Base-by-base conservation (phyloP, 805 yeast genomes). In the Metschnikowia continentalis region DNA sequence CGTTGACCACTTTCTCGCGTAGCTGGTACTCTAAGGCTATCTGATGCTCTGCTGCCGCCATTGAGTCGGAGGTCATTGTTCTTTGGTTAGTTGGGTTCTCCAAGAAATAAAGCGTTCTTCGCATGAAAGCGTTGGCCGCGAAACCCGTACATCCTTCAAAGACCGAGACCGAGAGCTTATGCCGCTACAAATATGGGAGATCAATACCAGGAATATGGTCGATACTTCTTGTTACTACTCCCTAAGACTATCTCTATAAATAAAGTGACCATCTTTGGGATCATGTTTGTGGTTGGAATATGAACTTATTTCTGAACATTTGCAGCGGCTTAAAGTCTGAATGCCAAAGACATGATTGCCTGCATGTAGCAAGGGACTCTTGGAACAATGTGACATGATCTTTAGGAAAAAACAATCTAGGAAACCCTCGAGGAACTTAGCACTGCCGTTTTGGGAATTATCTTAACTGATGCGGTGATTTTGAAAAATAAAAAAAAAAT, bases 1-100 rank as follows among this genome's bases (percentile, higher is more conserved):
- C 95, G 60, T 87, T 87, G 54, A 77, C 74, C 8, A 84, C 67
- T 61, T 86, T 86, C 59, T 83, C 88, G 45, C 75, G 73, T 46
- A 75, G 70, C 58, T 81, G 83, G 60, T 79, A 81, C 52, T 76
- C 81, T 19, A 64, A 58, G 32, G 68, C 61, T 20, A 74, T 62
- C 47, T 69, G 75, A 26, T 60, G 63, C 54, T 71, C 72, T 5
- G 76, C 76, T 6, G 52, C 57, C 3, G 22, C 52, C 51, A 52
- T 32, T 11, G 54, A 38, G 35, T 58, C 61, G 17, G 47, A 38
- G 10, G 50, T 43, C 38, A 49, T 40, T n/a, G 40, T 22, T 44
- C 8, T 17, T 35, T 35, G 14, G 35, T 35, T 14, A 23, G 36
- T 15, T 23, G 23, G 32, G 22, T 15, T 11, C 36, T 32, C 13